Evolutionary conservation across 164 flowering plant genomes (phyloP).

Genomic region (Dillenia suffruticosa): DNA sequence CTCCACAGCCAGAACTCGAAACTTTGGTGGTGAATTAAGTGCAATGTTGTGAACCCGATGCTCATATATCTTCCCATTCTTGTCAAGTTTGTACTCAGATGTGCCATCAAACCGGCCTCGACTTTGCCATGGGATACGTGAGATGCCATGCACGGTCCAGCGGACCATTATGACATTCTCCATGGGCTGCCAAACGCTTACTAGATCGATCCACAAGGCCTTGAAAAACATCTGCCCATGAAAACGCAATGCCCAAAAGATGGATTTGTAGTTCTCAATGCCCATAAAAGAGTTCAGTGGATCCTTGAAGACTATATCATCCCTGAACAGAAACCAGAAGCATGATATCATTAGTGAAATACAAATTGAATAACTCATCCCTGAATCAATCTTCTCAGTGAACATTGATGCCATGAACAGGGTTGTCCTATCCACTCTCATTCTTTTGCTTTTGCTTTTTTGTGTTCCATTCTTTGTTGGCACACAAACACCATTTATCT

Average conservation of each 20-base stretch:
- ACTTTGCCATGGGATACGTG: conserved; percentile 82
- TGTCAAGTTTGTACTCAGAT: conserved; percentile 80
- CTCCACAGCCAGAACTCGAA: conserved; percentile 47
- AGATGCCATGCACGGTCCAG: conserved; percentile 76
- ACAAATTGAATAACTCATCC: background rate
- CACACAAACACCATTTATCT: no score
- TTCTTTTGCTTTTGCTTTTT: no score
- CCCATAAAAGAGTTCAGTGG: conserved; percentile 77
- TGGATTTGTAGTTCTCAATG: conserved; percentile 75
- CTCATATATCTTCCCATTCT: conserved; percentile 76
- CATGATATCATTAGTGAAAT: background rate
- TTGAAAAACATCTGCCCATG: conserved; percentile 70
- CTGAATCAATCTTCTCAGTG: no score
- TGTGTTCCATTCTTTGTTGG: no score
- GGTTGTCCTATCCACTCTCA: no score
- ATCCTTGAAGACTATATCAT: conserved; percentile 79
- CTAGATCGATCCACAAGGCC: conserved; percentile 62
- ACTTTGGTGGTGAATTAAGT: conserved; percentile 64
- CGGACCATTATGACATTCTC: conserved; percentile 70
- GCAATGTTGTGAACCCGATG: conserved; percentile 80
- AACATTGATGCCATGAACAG: no score
- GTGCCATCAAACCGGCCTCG: conserved; percentile 79
- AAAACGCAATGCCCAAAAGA: conserved; percentile 75
- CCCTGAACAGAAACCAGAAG: conserved; percentile 36
- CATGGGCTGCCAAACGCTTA: conserved; percentile 75